These are phyloP conservation scores for Cyanidioschyzon merolae DNA, from an alignment of 23 red algal species.

Conservation along the genomic window DNA sequence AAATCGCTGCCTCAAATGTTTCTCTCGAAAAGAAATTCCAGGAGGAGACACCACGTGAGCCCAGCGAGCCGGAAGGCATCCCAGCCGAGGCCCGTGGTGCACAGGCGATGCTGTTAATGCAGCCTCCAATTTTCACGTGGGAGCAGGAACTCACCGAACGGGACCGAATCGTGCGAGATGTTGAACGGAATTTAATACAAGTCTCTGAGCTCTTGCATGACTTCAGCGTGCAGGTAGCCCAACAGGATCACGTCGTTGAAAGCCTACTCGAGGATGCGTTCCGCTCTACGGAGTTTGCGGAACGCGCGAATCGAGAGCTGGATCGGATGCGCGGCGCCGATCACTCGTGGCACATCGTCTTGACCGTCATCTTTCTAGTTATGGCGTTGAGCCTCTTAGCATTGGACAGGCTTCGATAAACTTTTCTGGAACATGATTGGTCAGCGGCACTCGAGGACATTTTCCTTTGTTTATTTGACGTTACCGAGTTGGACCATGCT, in stretches of 20 bases:
- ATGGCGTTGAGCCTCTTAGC: constrained; percentile 1
- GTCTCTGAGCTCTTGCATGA: neutral
- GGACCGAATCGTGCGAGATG: neutral
- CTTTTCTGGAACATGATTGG: neutral
- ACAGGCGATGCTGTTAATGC: neutral
- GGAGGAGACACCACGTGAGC: neutral
- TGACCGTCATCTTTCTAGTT: neutral
- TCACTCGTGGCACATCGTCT: neutral
- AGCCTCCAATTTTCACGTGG: neutral
- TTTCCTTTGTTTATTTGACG: neutral
- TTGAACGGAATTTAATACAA: neutral
- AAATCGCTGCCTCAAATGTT: neutral
- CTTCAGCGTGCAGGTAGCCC: neutral
- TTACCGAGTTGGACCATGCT: neutral
- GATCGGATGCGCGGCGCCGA: neutral
- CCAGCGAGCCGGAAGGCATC: neutral
- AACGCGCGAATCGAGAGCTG: constrained; percentile 2
- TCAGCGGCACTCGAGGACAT: neutral
- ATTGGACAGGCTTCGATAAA: neutral
- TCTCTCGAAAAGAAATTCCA: neutral
- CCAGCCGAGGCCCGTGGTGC: neutral
- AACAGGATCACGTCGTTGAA: neutral
- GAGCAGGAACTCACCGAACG: neutral
- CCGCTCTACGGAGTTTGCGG: neutral
- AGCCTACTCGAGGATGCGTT: constrained; percentile 1